Conservation (phyloP, 805 yeast species). For the Candida khao-thaluensis region DNA sequence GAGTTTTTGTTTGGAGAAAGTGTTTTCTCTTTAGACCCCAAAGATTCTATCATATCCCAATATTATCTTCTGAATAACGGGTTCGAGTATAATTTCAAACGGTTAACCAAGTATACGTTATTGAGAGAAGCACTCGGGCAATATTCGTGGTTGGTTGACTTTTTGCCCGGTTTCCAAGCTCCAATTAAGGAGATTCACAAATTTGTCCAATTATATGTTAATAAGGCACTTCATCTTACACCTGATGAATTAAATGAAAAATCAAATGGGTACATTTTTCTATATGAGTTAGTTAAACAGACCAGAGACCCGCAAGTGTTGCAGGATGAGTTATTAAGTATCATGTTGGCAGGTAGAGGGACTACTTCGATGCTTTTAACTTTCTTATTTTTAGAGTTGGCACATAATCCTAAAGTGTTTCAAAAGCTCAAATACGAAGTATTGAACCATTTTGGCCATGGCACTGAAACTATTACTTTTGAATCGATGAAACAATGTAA, state of each 20-base stretch:
- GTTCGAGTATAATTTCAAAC: neutral
- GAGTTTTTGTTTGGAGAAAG: slow-evolving; percentile 41
- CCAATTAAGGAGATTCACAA: slow-evolving; percentile 22
- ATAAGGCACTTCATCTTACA: neutral
- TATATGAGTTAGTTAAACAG: slow-evolving; percentile 39
- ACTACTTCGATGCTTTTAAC: slow-evolving; percentile 37
- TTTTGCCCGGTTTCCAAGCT: neutral
- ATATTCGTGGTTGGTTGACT: neutral
- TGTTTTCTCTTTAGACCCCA: neutral
- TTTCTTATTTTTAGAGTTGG: slow-evolving; percentile 30
- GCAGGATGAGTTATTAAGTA: slow-evolving; percentile 40
- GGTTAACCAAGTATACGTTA: neutral
- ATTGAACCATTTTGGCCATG: slow-evolving; percentile 23
- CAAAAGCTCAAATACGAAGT: slow-evolving; percentile 28
- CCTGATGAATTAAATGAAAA: slow-evolving; percentile 19
- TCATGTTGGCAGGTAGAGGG: slow-evolving; percentile 38
- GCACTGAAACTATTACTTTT: slow-evolving; percentile 21
- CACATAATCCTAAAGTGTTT: slow-evolving; percentile 32
- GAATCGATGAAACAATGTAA: slow-evolving; percentile 34
- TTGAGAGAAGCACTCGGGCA: neutral
- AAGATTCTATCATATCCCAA: slow-evolving; percentile 22
- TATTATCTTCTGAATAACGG: neutral
- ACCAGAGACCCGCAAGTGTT: slow-evolving; percentile 37
- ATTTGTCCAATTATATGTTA: neutral
- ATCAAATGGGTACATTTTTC: slow-evolving; percentile 30